Conservation (phyloP, 306 rosid species). For the Prunus dulcis region DNA sequence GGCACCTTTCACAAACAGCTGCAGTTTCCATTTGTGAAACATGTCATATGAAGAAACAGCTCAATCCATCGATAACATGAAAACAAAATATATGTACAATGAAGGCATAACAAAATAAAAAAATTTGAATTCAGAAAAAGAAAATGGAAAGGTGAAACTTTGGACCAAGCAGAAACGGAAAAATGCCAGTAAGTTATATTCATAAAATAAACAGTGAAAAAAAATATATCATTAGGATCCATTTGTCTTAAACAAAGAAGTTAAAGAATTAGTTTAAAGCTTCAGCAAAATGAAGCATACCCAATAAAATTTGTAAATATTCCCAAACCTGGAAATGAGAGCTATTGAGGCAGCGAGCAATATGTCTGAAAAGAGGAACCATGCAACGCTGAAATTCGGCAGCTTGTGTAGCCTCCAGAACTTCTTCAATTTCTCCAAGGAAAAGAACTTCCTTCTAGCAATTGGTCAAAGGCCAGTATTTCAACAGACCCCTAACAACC, state of each 20-base stretch:
- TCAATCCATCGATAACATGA: neutral
- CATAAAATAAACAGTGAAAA: neutral
- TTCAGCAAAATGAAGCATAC: neutral
- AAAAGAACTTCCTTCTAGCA: slow-evolving; percentile 95
- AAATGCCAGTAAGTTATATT: neutral
- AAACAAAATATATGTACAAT: neutral
- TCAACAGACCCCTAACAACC: slow-evolving; percentile 82
- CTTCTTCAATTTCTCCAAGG: slow-evolving; percentile 97
- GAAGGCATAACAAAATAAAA: neutral
- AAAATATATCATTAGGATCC: neutral
- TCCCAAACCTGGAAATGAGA: slow-evolving; percentile 85
- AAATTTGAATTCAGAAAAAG: neutral
- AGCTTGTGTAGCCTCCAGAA: slow-evolving; percentile 85
- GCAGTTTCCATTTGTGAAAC: too few species aligned
- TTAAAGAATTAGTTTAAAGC: neutral
- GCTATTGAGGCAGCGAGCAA: slow-evolving; percentile 89
- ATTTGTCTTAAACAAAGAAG: neutral
- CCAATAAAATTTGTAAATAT: slow-evolving; percentile 3
- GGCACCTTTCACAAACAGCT: neutral
- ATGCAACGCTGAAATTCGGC: slow-evolving; percentile 92
- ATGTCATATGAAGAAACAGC: neutral
- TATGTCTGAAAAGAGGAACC: slow-evolving; percentile 94
- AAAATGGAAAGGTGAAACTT: neutral
- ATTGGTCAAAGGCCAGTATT: slow-evolving; percentile 93
- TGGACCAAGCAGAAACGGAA: neutral